Evolutionary conservation across 495 filamentous ascomycete genomes (phyloP), one percentile per base, ranked within the genome.

Genomic region (Lepraria neglecta): DNA sequence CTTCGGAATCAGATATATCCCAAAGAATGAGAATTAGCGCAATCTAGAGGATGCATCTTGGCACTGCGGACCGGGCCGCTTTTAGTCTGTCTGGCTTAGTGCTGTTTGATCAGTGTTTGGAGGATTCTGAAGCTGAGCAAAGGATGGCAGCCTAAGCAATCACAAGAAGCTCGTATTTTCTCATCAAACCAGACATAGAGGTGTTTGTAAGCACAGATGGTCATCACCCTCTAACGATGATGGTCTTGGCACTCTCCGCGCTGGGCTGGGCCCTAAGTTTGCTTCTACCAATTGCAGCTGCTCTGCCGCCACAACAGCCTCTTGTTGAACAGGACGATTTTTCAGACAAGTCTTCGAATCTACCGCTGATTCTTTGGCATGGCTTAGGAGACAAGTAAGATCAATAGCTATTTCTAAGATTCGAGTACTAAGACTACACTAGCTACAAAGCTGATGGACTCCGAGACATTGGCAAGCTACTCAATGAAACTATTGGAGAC

Each of bases 341-440:
- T 33, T n/a, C 28, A n/a, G 35, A 10, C 30, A 47, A 48, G 17
- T 50, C 38, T 43, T 35, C 57, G 47, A 65, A 54, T 15, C 46
- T 67, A 19, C 94, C 94, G 0, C 77, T 98, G 19, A 80, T 98
- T 15, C 88, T 97, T 69, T 98, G 94, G 94, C 94, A 98, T 72
- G 92, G 89, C 66, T 80, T 88, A 43, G 85, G 85, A 54, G 80
- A 82, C 62, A 76, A 60, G 65, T 73, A 69, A n/a, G 56, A 53
- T 24, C 5, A 33, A 1, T n/a, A 19, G 9, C 44, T 15, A 4
- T 11, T 21, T 38, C 28, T 33, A 19, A 4, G 14, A 61, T 4
- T 40, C 15, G 21, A 4, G n/a, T 15, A 27, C 27, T 66, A 28
- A 57, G 63, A 70, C 70, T 77, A 17, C 74, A 85, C 88, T 70